A percentile compares a stretch with the other conserved stretches of the same genome.
Conservation (phyloP, 768 basidiomycete genomes). For the Mycena epipterygia region DNA sequence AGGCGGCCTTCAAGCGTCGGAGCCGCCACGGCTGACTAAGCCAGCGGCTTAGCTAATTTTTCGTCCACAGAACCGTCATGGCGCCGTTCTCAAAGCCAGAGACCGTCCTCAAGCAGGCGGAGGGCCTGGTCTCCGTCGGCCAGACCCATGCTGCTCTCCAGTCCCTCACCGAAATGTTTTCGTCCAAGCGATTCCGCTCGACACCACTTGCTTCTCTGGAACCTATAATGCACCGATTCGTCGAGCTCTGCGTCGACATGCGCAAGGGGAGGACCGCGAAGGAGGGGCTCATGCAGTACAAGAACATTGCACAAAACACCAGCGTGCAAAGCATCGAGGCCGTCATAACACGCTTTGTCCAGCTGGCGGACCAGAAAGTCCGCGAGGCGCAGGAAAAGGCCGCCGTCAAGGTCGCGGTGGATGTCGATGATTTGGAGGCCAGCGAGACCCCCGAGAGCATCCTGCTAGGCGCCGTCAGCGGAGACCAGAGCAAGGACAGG, state of each 20-base stretch:
- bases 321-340: constrained; percentile 92
- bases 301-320: constrained; percentile 96
- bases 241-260: constrained; percentile 96
- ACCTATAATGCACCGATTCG: constrained; percentile 95
- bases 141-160: constrained; percentile 93
- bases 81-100: constrained; percentile 93
- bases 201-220: constrained; percentile 91
- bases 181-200: constrained; percentile 93
- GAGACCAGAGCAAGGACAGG: constrained; percentile 91
- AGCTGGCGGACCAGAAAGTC: constrained; percentile 85
- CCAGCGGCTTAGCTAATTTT: constrained; percentile 21
- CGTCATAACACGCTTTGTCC: constrained; percentile 90
- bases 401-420: constrained; percentile 79
- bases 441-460: constrained; percentile 96
- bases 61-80: constrained; percentile 64
- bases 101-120: constrained; percentile 92
- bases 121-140: constrained; percentile 92
- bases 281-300: constrained; percentile 97
- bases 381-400: constrained; percentile 90
- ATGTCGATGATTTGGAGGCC: constrained; percentile 96
- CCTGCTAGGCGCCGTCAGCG: constrained; percentile 90
- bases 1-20: too few species aligned
- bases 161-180: constrained; percentile 92
- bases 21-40: too few species aligned
- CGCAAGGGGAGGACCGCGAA: constrained; percentile 94